phyloP scores from a whole-genome alignment of 805 yeast species.

The Kodamaea jinghongensis region DNA sequence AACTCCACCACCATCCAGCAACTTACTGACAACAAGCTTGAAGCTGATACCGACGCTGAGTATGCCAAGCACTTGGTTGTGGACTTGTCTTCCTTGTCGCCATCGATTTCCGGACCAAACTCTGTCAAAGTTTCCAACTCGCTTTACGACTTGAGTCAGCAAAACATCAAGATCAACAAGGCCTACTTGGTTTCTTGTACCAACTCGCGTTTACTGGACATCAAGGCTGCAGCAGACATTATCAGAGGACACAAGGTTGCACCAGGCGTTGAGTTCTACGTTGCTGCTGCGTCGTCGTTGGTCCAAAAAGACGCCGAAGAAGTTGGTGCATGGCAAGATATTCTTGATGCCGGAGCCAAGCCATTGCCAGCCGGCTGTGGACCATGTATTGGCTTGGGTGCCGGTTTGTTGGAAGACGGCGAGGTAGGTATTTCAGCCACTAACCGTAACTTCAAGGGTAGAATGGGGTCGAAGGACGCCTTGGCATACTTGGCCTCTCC shows the following conservation, averaged over 20 bases:
- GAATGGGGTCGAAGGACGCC: slow-evolving; percentile 98
- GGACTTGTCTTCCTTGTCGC: slow-evolving; percentile 78
- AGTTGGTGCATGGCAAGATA: slow-evolving; percentile 86
- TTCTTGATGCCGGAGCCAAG: slow-evolving; percentile 89
- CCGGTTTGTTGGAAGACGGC: slow-evolving; percentile 90
- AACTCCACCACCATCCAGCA: slow-evolving; percentile 56
- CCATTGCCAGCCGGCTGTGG: slow-evolving; percentile 99
- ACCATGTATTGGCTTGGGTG: slow-evolving; percentile 97
- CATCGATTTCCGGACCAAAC: slow-evolving; percentile 94
- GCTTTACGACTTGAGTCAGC: slow-evolving; percentile 65
- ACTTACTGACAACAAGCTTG: slow-evolving; percentile 41
- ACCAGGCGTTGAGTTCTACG: slow-evolving; percentile 88
- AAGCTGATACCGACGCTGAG: slow-evolving; percentile 72
- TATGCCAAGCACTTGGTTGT: slow-evolving; percentile 87
- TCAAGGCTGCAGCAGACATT: slow-evolving; percentile 90
- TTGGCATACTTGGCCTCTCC: slow-evolving; percentile 95
- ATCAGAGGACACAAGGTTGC: slow-evolving; percentile 81
- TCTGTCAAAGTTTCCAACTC: slow-evolving; percentile 90
- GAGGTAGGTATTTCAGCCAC: slow-evolving; percentile 99
- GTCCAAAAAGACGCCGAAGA: slow-evolving; percentile 92
- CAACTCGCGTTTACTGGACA: slow-evolving; percentile 88
- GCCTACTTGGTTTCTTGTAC: slow-evolving; percentile 98
- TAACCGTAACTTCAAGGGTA: slow-evolving; percentile 96
- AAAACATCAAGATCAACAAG: slow-evolving; percentile 79
- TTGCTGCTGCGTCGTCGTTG: slow-evolving; percentile 94